Evolutionary conservation across 2,329 filamentous ascomycete genomes (phyloP), one percentile per base, ranked within the genome.

Genomic region (Colletotrichum destructivum): DNA sequence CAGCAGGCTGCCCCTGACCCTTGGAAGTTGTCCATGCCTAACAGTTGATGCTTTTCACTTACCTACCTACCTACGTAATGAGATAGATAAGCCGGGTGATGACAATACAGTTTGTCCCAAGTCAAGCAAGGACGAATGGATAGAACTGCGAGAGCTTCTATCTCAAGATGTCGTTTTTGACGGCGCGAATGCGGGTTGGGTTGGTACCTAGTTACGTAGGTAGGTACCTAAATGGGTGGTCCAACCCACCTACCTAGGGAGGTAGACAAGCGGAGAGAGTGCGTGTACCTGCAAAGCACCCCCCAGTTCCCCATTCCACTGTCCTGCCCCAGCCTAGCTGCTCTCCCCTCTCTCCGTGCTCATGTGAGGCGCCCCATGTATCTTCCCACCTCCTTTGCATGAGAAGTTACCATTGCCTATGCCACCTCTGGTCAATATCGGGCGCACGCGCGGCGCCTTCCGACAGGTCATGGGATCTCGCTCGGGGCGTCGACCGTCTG

Each of bases 401-500:
- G 55, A 38, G n/a, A 16, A 42, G 55, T 13, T 57, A 57, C 55
- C 55, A 6, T 35, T 23, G 38, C 13, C 55, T 23, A n/a, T 15
- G 15, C n/a, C n/a, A 21, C 40, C 55, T 59, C 40, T 21, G 38
- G 35, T 40, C 60, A 52, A 23, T 47, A 9, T 13, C 16, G 40
- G 23, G 60, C 35, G 35, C 55, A 62, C 31, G 31, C 56, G 51
- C 69, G 69, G 69, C 69, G 69, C 64, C 69, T 62, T 71, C 69
- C 69, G 64, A 71, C 59, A 56, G 57, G 64, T 71, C 69, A 71
- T 60, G 51, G 56, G 69, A 47, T 51, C 64, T 56, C 44, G 31
- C 67, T 71, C 52, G 52, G 51, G 64, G 56, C 66, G 69, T 57
- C 31, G 57, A 52, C 56, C 64, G 64, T 51, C 26, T 44, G 21